Evolutionary conservation across 345 rosid genomes (phyloP).

Genomic region (Euphorbia lathyris): DNA sequence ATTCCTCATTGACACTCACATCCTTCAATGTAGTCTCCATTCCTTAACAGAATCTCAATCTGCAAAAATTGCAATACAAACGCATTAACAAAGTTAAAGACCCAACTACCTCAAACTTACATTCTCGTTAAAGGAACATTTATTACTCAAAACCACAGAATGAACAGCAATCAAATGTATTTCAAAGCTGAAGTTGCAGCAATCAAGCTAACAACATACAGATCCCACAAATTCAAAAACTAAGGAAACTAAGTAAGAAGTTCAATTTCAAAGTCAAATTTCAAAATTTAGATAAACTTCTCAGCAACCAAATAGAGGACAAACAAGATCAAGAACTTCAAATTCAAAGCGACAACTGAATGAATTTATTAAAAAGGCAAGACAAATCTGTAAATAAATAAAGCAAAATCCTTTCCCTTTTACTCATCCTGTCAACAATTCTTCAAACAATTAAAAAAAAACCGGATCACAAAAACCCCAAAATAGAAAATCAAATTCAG

Average conservation of each 20-base stretch:
- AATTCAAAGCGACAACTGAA: background rate
- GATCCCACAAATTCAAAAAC: no score
- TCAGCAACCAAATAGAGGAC: constrained; percentile 2
- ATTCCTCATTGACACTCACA: constrained; percentile 28
- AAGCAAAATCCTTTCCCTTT: background rate
- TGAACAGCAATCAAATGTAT: background rate
- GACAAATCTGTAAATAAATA: background rate
- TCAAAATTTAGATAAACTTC: background rate
- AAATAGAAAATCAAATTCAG: constrained; percentile 22
- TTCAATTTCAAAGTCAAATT: background rate
- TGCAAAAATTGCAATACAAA: constrained; percentile 19
- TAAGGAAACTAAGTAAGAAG: background rate
- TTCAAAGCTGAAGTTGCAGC: background rate
- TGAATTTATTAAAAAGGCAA: background rate
- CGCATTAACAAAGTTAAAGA: background rate
- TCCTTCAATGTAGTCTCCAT: constrained; percentile 63
- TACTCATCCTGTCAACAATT: background rate
- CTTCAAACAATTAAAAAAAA: constrained; percentile 1
- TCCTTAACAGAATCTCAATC: constrained; percentile 16
- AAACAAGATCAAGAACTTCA: background rate
- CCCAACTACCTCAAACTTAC: background rate
- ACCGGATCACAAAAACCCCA: constrained; percentile 8
- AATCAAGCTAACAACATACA: background rate
- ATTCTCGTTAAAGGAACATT: background rate
- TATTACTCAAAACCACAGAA: background rate